These are phyloP conservation scores for Multifurca ochricompacta DNA, from an alignment of 768 basidiomycete species.

Conservation along the genomic window DNA sequence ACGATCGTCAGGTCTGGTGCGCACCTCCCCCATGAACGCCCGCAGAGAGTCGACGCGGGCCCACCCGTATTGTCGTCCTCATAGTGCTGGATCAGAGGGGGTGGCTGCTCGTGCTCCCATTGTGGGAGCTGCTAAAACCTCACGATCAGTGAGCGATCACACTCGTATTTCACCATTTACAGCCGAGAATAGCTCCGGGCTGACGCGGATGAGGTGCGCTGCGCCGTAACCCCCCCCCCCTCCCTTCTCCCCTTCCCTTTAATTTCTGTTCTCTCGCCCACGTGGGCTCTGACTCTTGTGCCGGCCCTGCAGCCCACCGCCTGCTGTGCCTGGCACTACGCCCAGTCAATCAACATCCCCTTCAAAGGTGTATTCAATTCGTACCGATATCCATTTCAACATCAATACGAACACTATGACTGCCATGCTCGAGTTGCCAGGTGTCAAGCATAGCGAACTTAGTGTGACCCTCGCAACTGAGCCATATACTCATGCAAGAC, in stretches of 20 bases:
- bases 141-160: conserved; percentile 17
- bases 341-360: not conserved
- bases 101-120: not conserved
- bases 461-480: conserved; percentile 54
- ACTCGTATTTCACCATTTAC: conserved; percentile 6
- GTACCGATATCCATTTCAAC: conserved; percentile 56
- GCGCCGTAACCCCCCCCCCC: not conserved
- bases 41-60: conserved; percentile 15
- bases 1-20: conserved; percentile 12
- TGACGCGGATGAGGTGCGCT: conserved; percentile 21
- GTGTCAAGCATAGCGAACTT: conserved; percentile 50
- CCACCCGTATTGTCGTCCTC: conserved; percentile 20
- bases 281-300: not conserved
- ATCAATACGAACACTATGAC: conserved; percentile 41
- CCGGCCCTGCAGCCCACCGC: conserved; percentile 15
- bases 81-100: conserved; percentile 10
- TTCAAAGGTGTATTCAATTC: conserved; percentile 35
- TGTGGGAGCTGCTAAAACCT: not conserved
- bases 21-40: conserved; percentile 9
- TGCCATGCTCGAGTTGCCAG: conserved; percentile 63
- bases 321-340: conserved; percentile 3
- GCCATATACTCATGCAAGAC: conserved; percentile 52
- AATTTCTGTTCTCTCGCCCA: not conserved
- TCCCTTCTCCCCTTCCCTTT: not conserved
- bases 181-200: conserved; percentile 3